Conservation (phyloP, 768 basidiomycete species). For the Tephrocybe sp. region DNA sequence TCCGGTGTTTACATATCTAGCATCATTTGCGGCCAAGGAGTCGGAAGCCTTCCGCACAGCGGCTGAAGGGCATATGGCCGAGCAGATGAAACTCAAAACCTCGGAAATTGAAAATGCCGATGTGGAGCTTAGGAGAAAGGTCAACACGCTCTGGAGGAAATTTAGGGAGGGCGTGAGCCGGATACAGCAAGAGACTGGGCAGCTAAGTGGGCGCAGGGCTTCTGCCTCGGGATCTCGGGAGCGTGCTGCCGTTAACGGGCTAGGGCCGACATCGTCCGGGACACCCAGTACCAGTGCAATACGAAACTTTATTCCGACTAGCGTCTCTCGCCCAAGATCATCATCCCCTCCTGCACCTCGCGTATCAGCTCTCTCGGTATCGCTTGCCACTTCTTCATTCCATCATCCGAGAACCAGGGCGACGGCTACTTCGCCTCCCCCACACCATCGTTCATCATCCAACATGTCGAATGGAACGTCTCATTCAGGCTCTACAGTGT, state of each 20-base stretch:
- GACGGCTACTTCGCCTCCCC: constrained; percentile 17
- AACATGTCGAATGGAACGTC: constrained; percentile 21
- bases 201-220: constrained; percentile 13
- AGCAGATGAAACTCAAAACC: constrained; percentile 52
- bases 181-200: constrained; percentile 37
- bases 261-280: constrained; percentile 15
- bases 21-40: constrained; percentile 52
- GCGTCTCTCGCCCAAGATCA: constrained; percentile 36
- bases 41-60: constrained; percentile 54
- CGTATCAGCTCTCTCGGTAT: constrained; percentile 69
- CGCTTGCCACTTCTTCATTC: constrained; percentile 59
- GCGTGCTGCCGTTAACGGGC: constrained; percentile 19
- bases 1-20: constrained; percentile 65
- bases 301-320: constrained; percentile 57
- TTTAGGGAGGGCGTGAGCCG: constrained; percentile 50
- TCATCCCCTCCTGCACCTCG: constrained; percentile 37
- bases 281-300: constrained; percentile 42
- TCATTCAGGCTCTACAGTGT: constrained; percentile 20
- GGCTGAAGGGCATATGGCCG: constrained; percentile 59
- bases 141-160: constrained; percentile 62
- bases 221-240: constrained; percentile 19
- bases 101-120: constrained; percentile 59
- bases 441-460: constrained; percentile 14
- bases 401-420: constrained; percentile 45
- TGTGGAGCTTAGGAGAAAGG: constrained; percentile 50